Percentiles rank a stretch among this genome's conserved stretches.
These are phyloP conservation scores for Rhinocladiella similis DNA, from an alignment of 2,329 filamentous ascomycete genomes.

Conservation along the genomic window DNA sequence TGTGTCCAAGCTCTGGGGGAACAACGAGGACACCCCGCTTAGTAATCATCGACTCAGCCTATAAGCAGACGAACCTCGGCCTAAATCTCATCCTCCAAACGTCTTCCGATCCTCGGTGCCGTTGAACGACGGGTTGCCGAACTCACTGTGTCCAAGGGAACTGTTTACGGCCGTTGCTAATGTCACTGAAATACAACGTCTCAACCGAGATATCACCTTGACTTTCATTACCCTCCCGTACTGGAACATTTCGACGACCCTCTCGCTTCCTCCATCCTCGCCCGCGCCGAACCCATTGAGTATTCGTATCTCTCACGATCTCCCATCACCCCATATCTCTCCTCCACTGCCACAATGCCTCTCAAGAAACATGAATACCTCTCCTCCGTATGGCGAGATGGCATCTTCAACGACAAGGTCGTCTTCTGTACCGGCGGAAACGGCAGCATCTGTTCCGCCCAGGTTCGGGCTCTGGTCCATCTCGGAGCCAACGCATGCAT, in stretches of 20 bases:
- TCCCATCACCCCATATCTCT: not conserved
- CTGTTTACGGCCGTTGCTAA: not conserved
- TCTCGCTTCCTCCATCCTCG: too few species aligned
- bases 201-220: not conserved
- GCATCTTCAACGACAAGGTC: slow-evolving; percentile 85
- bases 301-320: not conserved
- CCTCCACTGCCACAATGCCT: slow-evolving; percentile 54
- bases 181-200: not conserved
- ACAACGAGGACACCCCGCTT: too few species aligned
- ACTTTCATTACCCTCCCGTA: too few species aligned
- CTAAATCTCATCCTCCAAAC: too few species aligned
- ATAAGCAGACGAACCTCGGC: too few species aligned
- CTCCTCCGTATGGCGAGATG: slow-evolving; percentile 81
- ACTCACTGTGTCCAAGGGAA: too few species aligned
- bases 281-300: too few species aligned
- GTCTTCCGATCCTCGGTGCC: too few species aligned
- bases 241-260: too few species aligned
- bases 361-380: slow-evolving; percentile 73
- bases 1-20: too few species aligned
- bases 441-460: slow-evolving; percentile 89
- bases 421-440: slow-evolving; percentile 90
- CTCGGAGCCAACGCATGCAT: slow-evolving; percentile 94
- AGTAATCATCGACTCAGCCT: too few species aligned
- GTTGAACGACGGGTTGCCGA: too few species aligned
- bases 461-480: slow-evolving; percentile 86